Base-by-base conservation (phyloP, 192 early-diverging fungal species). In the Haplosporangium gracile region DNA sequence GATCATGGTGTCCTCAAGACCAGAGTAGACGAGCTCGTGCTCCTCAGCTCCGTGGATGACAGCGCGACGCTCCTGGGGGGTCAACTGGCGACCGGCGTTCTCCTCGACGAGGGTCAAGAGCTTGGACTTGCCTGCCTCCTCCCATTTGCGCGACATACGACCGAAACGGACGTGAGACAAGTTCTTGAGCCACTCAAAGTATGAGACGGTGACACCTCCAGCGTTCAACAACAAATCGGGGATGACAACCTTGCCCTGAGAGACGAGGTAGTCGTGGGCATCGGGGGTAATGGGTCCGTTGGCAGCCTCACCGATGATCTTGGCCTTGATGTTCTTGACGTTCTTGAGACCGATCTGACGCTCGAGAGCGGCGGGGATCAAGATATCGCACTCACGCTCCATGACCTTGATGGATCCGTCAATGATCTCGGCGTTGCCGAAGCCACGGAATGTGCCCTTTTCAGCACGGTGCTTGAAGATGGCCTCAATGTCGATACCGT, bases 1-100 rank as follows among this genome's bases (percentile, higher is more conserved):
- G 55, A 95, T 94, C 95, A 97, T 96, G 39, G 96, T 96, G 80
- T 97, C 96, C 73, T 97, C 96, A 26, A 97, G 88, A 55, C 96
- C 96, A 70, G 95, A 96, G 91, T 95, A 97, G 26, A 97, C 94
- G 20, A 97, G 91, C 88, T 97, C 96, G 34, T 93, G 92, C 90
- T 97, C 96, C 88, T 97, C 95, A 34, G 96, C 96, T 73, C 96
- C 96, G 78, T 95, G 94, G 74, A 96, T 93, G 68, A 96, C 89
- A 78, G 94, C 90, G 76, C 93, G 91, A 32, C 95, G 92, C 84
- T 97, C 96, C 68, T 92, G 88, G 39, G 94, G 94, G 10, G 95
- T 92, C 76, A 97, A 87, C 16, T 90, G 88, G 29, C 95, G 93
- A 26, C 95, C 96, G n/a, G 94, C 95, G 72, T 94, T 95, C 72